Base-by-base conservation (phyloP, 1,139 yeast species). In the Blastobotrys apis region DNA sequence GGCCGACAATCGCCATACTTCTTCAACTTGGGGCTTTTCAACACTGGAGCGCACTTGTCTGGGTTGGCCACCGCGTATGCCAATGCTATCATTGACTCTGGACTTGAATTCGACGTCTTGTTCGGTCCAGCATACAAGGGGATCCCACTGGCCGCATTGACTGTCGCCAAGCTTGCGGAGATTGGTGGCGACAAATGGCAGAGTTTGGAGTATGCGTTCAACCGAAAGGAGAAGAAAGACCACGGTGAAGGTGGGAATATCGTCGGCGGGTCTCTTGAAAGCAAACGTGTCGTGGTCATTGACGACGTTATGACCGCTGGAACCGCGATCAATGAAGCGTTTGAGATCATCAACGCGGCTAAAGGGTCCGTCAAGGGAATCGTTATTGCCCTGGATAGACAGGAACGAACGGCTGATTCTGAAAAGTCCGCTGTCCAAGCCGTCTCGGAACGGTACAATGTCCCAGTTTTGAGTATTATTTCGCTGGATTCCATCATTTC, bases 231-330 rank as follows among this genome's bases (percentile, higher is more conserved):
- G 67, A 86, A 84, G 74, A 92, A 92, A 69, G 97, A 90, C 60
- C 98, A 92, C 64, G 98, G 98, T 44, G 98, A 92, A 71, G 98
- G 98, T 51, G 98, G 98, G 15, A 77, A 78, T 48, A 85, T 92
- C 59, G 98, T 92, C 33, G 98, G 98, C 27, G 79, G 86, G 37
- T 67, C 78, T 3, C 74, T 92, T 57, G 74, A 75, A 50, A 84
- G 77, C 45, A 84, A 88, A 65, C 75, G 74, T 51, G 78, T 88
- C 27, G 72, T 92, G 59, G 84, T 92, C 58, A 87, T 92, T 53
- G 98, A 92, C 66, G 98, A 92, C 60, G 97, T 92, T 41, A 90
- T 92, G 80, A 92, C 97, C 49, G 97, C 98, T 2, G 98, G 98
- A 33, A 92, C 97, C 48, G 98, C 98, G 44, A 88, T 90, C 63